These are phyloP conservation scores for Sphagnum contortum DNA, from an alignment of 225 moss, liverwort and hornwort genomes.

Conservation along the genomic window DNA sequence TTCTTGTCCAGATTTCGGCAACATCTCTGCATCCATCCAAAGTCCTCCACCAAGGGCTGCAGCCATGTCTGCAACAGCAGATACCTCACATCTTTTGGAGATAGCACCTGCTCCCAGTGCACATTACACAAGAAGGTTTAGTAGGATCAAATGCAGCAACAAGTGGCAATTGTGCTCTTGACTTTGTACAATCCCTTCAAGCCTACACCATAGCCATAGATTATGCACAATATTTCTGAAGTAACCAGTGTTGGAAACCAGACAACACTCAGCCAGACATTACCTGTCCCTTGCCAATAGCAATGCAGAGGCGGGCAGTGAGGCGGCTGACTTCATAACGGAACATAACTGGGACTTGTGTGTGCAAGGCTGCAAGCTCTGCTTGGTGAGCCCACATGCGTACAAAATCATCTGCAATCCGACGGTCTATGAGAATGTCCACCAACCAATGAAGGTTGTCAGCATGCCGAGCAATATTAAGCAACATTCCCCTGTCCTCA, in stretches of 20 bases:
- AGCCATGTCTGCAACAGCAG: slow-evolving; percentile 71
- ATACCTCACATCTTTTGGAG: slow-evolving; percentile 70
- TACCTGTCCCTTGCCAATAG: slow-evolving; percentile 80
- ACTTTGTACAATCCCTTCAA: too few species aligned
- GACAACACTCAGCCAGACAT: too few species aligned
- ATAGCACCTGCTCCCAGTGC: slow-evolving; percentile 26
- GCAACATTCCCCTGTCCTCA: slow-evolving; percentile 45
- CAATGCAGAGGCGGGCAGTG: slow-evolving; percentile 76
- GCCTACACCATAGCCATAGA: too few species aligned
- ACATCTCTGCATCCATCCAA: slow-evolving; percentile 84
- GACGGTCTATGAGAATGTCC: slow-evolving; percentile 69
- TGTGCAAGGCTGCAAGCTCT: slow-evolving; percentile 65
- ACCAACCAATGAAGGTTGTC: slow-evolving; percentile 84
- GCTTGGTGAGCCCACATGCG: slow-evolving; percentile 86
- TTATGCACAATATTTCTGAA: too few species aligned
- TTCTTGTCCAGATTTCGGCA: slow-evolving; percentile 77
- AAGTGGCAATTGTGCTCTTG: too few species aligned
- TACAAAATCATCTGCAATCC: slow-evolving; percentile 64
- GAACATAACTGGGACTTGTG: slow-evolving; percentile 76
- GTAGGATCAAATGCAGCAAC: too few species aligned
- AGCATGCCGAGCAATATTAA: slow-evolving; percentile 67
- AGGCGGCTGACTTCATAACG: slow-evolving; percentile 86
- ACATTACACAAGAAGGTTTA: background rate
- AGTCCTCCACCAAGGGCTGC: slow-evolving; percentile 82
- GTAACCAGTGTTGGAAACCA: too few species aligned